Conservation (phyloP, 768 basidiomycete genomes). For the Pleurotus eryngii region DNA sequence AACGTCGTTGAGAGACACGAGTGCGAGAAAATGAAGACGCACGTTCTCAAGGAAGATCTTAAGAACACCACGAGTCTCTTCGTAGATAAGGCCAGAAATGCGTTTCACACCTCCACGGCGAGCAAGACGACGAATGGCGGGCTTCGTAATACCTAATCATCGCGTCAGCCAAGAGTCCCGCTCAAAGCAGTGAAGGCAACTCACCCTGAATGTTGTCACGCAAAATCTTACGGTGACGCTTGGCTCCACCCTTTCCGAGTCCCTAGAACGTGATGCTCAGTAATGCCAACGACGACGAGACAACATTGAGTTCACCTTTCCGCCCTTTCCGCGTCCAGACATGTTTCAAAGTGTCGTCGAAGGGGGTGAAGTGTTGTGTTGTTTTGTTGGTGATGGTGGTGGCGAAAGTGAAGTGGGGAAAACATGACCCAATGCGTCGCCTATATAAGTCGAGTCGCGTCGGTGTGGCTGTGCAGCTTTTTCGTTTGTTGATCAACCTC, state of each 20-base stretch:
- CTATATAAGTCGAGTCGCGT: slow-evolving; percentile 15
- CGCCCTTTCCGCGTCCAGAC: slow-evolving; percentile 88
- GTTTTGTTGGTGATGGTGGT: background rate
- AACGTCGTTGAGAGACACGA: background rate
- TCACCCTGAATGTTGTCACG: slow-evolving; percentile 69
- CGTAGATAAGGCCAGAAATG: slow-evolving; percentile 84
- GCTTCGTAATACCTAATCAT: slow-evolving; percentile 67
- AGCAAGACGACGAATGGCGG: slow-evolving; percentile 82
- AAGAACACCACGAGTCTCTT: slow-evolving; percentile 88
- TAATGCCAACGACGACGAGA: background rate
- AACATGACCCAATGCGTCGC: background rate
- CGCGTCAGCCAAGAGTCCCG: background rate
- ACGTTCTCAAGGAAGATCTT: slow-evolving; percentile 87
- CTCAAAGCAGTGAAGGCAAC: slow-evolving; percentile 6
- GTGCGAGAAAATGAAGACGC: slow-evolving; percentile 12
- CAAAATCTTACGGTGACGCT: slow-evolving; percentile 82
- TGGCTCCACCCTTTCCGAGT: slow-evolving; percentile 83
- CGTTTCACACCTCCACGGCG: slow-evolving; percentile 92
- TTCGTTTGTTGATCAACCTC: slow-evolving; percentile 15
- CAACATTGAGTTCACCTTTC: slow-evolving; percentile 43
- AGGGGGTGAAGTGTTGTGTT: background rate
- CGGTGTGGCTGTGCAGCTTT: slow-evolving; percentile 25
- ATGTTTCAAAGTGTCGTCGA: slow-evolving; percentile 28
- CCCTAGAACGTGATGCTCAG: slow-evolving; percentile 34
- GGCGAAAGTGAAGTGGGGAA: slow-evolving; percentile 15